These are phyloP conservation scores for Turritis glabra DNA, from an alignment of 345 rosid genomes.

Conservation along the genomic window DNA sequence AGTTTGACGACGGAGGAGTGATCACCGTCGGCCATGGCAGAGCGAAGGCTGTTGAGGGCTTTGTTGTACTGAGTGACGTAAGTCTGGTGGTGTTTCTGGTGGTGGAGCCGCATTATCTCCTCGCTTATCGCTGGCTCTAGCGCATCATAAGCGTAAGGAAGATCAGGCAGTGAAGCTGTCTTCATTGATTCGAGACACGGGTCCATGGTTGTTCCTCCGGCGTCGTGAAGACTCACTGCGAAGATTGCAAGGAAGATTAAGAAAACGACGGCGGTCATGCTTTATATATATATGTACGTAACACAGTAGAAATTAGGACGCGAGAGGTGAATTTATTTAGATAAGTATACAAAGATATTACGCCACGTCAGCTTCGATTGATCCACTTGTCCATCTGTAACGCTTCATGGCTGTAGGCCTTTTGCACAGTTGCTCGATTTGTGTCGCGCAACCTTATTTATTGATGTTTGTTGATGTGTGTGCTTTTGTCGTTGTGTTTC, in stretches of 20 bases:
- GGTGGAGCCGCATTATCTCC: constrained; percentile 94
- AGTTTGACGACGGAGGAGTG: constrained; percentile 61
- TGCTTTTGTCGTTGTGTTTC: constrained; percentile 10
- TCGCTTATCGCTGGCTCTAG: constrained; percentile 91
- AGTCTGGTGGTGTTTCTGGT: constrained; percentile 91
- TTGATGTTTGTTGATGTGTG: background rate
- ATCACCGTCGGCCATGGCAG: constrained; percentile 67
- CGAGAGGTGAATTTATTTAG: background rate
- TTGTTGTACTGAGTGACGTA: constrained; percentile 86
- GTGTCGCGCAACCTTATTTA: constrained; percentile 24
- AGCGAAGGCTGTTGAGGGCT: constrained; percentile 67
- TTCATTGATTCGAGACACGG: constrained; percentile 39
- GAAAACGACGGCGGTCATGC: constrained; percentile 13
- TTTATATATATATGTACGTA: background rate
- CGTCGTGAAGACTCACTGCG: background rate
- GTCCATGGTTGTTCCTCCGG: constrained; percentile 21
- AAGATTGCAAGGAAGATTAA: constrained; percentile 7
- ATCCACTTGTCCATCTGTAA: constrained; percentile 25
- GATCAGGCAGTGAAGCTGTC: constrained; percentile 86
- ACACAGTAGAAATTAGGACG: background rate
- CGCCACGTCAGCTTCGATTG: constrained; percentile 2
- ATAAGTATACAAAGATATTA: background rate
- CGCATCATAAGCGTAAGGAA: constrained; percentile 76
- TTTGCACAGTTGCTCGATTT: constrained; percentile 9
- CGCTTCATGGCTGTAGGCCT: background rate